Evolutionary conservation across 495 filamentous ascomycete genomes (phyloP).

Genomic region (Talaromyces proteolyticus): DNA sequence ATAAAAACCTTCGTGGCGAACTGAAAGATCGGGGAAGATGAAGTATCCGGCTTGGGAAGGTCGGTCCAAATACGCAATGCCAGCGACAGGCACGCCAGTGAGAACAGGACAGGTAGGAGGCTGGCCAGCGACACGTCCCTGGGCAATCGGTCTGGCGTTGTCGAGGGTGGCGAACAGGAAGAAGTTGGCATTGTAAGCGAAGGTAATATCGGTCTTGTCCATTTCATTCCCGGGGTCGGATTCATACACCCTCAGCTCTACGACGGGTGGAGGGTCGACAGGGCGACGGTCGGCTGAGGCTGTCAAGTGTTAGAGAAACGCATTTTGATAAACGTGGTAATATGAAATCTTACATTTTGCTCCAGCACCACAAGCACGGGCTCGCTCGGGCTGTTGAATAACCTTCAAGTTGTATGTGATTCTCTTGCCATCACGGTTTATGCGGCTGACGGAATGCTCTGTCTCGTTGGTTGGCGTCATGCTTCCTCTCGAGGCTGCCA

Average conservation of each 20-base stretch:
- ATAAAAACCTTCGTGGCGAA: constrained; percentile 92
- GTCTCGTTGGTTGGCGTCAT: constrained; percentile 51
- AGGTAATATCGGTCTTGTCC: constrained; percentile 71
- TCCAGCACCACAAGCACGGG: constrained; percentile 92
- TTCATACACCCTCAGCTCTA: constrained; percentile 85
- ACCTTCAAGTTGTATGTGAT: constrained; percentile 81
- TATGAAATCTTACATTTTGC: constrained; percentile 70
- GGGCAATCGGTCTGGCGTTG: constrained; percentile 77
- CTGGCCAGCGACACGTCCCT: constrained; percentile 63
- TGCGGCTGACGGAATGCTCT: constrained; percentile 49
- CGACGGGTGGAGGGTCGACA: constrained; percentile 93
- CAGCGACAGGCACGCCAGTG: constrained; percentile 92
- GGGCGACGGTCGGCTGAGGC: constrained; percentile 93
- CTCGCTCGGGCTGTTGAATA: constrained; percentile 90
- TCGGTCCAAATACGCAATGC: constrained; percentile 93
- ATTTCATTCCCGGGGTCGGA: constrained; percentile 53
- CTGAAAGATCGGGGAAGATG: constrained; percentile 94
- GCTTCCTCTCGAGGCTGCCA: constrained; percentile 24
- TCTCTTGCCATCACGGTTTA: constrained; percentile 72
- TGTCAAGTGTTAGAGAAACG: constrained; percentile 33
- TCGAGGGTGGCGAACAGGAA: constrained; percentile 95
- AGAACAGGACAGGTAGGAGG: constrained; percentile 76
- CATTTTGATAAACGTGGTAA: background rate
- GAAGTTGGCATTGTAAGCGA: constrained; percentile 92
- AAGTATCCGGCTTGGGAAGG: constrained; percentile 92